Base-by-base conservation (phyloP, 2,329 filamentous ascomycete genomes). In the Pseudocercospora crystallina region DNA sequence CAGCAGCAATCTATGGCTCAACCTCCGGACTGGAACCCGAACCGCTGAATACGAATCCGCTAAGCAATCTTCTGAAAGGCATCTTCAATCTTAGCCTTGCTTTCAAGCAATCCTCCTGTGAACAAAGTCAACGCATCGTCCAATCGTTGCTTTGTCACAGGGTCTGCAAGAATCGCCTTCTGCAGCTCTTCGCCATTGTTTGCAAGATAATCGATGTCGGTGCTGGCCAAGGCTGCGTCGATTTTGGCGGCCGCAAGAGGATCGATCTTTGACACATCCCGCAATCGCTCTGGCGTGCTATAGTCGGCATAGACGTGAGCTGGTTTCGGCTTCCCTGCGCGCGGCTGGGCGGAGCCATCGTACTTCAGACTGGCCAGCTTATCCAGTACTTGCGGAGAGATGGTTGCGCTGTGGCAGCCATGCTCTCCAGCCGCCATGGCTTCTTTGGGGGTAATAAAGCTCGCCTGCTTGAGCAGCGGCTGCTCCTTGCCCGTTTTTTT, bases 331-430 rank as follows among this genome's bases (percentile, higher is more conserved):
- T 49, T 57, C 14, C 53, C 53, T 32, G 47, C 53, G 35, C 51
- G 50, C 13, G 53, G 56, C 38, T 52, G 56, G 38, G 57, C 50
- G n/a, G 42, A 46, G 10, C 43, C 48, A 35, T 56, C 50, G 33
- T 56, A 58, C 38, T 53, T 31, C 15, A 58, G 48, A 26, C 48
- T 38, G 8, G 62, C 62, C 5, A 63, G 68, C 8, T 65, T 65
- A 30, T 57, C 47, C 20, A 86, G 68, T 2, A 85, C 65, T 1
- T 66, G 68, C 0, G 82, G 81, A 0, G 81, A 73, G 32, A 86
- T 73, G 0, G 82, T 85, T 15, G 86, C 77, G 61, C 83, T 79
- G 33, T 82, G 70, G 1, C 78, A 76, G 0, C 82, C 81, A 37
- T 56, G 56, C 33, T 58, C 56, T 1, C 79, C 79, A 1, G 85